Conservation (phyloP, 2,329 filamentous ascomycete species). For the Neurospora sp. region DNA sequence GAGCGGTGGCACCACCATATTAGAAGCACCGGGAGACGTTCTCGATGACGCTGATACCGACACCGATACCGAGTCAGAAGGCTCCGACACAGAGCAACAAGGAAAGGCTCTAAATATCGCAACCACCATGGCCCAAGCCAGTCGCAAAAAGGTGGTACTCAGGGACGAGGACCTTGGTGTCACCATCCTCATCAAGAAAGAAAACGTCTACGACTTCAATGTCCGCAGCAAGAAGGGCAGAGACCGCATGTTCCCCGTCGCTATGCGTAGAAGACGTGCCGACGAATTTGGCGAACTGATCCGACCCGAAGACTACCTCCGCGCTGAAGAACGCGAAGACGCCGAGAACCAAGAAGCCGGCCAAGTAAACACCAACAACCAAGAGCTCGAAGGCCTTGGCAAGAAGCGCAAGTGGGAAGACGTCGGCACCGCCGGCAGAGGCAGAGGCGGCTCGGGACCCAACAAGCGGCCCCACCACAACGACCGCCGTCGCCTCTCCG, state of each 20-base stretch:
- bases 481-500: constrained; percentile 24
- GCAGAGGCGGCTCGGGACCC: constrained; percentile 32
- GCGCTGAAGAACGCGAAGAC: constrained; percentile 81
- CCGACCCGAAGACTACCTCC: constrained; percentile 83
- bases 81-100: constrained; percentile 82
- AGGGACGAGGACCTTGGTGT: constrained; percentile 87
- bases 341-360: constrained; percentile 55
- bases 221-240: constrained; percentile 84
- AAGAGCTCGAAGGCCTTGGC: constrained; percentile 57
- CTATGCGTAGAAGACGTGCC: constrained; percentile 65
- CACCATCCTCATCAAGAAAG: constrained; percentile 80
- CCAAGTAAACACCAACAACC: constrained; percentile 34
- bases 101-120: constrained; percentile 86
- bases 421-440: constrained; percentile 33
- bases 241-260: constrained; percentile 85
- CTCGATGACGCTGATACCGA: constrained; percentile 81
- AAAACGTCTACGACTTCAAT: constrained; percentile 88
- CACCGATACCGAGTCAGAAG: constrained; percentile 77
- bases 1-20: constrained; percentile 52
- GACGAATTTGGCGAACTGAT: constrained; percentile 96
- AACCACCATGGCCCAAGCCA: constrained; percentile 72
- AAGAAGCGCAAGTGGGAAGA: constrained; percentile 96
- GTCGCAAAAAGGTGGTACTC: constrained; percentile 74
- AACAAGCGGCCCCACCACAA: constrained; percentile 52
- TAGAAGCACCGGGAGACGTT: constrained; percentile 63